Percentiles rank a stretch among this genome's conserved stretches.
Conservation (phyloP, 1,139 yeast species). For the Sugiyamaella grinbergsii region DNA sequence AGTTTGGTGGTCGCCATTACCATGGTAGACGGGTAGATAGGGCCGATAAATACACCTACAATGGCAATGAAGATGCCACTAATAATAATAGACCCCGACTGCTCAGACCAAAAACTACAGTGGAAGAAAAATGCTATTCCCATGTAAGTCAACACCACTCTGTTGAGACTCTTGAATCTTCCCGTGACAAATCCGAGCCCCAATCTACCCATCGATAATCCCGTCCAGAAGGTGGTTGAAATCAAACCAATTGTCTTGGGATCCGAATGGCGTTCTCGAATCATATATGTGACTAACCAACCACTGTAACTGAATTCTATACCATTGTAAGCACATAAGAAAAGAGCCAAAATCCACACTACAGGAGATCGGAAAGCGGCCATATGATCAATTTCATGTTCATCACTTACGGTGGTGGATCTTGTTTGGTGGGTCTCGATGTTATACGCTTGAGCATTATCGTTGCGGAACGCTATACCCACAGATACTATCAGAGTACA, state of each 20-base stretch:
- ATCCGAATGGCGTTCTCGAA: conserved; percentile 56
- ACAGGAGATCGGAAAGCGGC: conserved; percentile 19
- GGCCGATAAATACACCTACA: conserved; percentile 72
- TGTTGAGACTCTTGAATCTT: conserved; percentile 34
- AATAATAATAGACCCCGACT: conserved; percentile 17
- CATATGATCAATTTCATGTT: conserved; percentile 19
- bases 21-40: conserved; percentile 74
- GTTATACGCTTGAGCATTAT: conserved; percentile 25
- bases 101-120: conserved; percentile 30
- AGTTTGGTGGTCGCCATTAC: conserved; percentile 62
- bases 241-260: conserved; percentile 56
- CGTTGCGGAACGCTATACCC: conserved; percentile 25
- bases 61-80: conserved; percentile 47
- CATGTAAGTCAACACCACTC: conserved; percentile 31
- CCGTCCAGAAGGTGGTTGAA: conserved; percentile 73
- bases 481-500: conserved; percentile 17
- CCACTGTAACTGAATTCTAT: conserved; percentile 70
- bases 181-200: conserved; percentile 44
- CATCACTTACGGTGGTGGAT: conserved; percentile 1
- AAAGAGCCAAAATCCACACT: conserved; percentile 57
- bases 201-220: conserved; percentile 62
- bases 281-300: conserved; percentile 66
- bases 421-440: conserved; percentile 19
- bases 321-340: conserved; percentile 64
- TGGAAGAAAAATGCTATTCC: conserved; percentile 31